Percentiles rank a stretch among this genome's conserved stretches.
These are phyloP conservation scores for Hypoxylon sp. DNA, from an alignment of 2,329 filamentous ascomycete genomes.

Conservation along the genomic window DNA sequence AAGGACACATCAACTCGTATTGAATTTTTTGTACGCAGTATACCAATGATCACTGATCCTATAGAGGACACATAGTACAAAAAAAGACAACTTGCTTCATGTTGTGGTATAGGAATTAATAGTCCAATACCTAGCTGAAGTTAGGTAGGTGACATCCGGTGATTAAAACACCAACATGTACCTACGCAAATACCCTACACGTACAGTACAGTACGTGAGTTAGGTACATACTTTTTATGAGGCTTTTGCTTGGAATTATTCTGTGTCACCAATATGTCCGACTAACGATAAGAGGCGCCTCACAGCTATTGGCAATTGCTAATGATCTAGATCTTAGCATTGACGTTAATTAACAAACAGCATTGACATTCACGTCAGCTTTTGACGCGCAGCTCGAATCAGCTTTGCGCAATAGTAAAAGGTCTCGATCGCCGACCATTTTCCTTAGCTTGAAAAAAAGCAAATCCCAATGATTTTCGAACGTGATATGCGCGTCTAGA, in stretches of 20 bases:
- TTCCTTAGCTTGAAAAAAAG: constrained; percentile 20
- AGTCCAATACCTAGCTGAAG: constrained; percentile 26
- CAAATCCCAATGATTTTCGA: constrained; percentile 24
- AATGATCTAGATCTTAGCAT: constrained; percentile 14
- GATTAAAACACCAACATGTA: constrained; percentile 9
- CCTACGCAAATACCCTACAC: too few species aligned
- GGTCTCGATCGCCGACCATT: constrained; percentile 19
- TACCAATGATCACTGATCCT: constrained; percentile 8
- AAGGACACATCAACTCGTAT: constrained; percentile 37
- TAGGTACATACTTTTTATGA: not conserved
- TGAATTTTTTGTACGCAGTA: constrained; percentile 3
- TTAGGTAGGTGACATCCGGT: constrained; percentile 25
- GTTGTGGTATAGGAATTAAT: constrained; percentile 17
- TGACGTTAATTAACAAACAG: not conserved
- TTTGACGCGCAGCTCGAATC: constrained; percentile 13
- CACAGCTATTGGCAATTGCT: constrained; percentile 14
- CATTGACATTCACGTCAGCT: constrained; percentile 13
- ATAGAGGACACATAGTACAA: constrained; percentile 33
- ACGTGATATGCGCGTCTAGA: constrained; percentile 16
- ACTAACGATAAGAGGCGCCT: constrained; percentile 13
- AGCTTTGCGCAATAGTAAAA: constrained; percentile 23
- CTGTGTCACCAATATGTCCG: constrained; percentile 15
- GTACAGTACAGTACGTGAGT: not conserved
- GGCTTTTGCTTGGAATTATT: constrained; percentile 18
- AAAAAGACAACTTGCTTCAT: constrained; percentile 20